Evolutionary conservation across 129 eudicot genomes (phyloP).

Genomic region (Silybum marianum): DNA sequence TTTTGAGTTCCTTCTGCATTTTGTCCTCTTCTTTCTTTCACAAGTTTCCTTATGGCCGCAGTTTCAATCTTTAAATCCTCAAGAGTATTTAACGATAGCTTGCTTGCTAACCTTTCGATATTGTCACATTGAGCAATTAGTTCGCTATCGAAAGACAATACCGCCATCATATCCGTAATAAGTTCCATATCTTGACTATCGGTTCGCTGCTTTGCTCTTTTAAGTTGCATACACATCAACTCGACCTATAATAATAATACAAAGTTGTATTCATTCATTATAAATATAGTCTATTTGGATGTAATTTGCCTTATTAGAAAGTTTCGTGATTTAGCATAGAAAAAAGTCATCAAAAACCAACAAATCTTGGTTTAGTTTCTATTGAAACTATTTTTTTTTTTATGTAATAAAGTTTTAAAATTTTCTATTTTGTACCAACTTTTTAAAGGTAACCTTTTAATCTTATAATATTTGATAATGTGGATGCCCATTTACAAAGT

Average conservation of each 20-base stretch:
- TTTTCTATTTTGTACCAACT: neutral
- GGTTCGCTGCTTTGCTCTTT: conserved; percentile 50
- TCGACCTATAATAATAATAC: conserved; percentile 49
- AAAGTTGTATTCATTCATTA: neutral
- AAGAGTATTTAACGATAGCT: conserved; percentile 45
- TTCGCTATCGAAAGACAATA: conserved; percentile 51
- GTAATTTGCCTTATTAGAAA: neutral
- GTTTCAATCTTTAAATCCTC: conserved; percentile 69
- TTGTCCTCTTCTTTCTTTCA: conserved; percentile 54
- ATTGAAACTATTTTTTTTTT: neutral
- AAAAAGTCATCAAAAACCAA: too few relatives aligned
- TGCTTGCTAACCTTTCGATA: conserved; percentile 67
- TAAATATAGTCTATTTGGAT: neutral
- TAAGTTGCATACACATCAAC: conserved; percentile 58
- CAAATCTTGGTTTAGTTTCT: too few relatives aligned
- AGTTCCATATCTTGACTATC: conserved; percentile 90
- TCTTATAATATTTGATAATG: neutral
- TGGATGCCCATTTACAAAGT: neutral
- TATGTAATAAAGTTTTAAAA: neutral
- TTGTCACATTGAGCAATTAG: conserved; percentile 62
- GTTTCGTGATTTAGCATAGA: neutral
- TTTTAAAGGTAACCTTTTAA: too few relatives aligned
- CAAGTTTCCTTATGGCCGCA: conserved; percentile 52
- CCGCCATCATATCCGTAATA: conserved; percentile 72
- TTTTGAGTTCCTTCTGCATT: conserved; percentile 57